phyloP scores from a whole-genome alignment of 2,329 filamentous ascomycete genomes.

The Fusarium setosum region DNA sequence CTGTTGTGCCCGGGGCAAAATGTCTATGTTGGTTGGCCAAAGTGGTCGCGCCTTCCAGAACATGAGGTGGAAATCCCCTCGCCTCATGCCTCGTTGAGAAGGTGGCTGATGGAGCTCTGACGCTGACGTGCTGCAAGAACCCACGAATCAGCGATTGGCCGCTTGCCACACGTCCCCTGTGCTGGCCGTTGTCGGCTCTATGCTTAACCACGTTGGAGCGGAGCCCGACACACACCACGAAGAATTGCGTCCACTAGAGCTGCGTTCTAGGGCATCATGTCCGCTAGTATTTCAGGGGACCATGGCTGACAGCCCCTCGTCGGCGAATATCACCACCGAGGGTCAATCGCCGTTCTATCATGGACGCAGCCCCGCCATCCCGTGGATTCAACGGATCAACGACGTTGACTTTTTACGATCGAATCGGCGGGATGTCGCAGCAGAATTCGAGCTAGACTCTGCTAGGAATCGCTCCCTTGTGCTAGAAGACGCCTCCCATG shows the following conservation, averaged over 20 bases:
- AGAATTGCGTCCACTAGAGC: conserved; percentile 6
- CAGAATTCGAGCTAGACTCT: conserved; percentile 25
- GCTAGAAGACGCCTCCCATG: conserved; percentile 22
- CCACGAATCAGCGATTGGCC: conserved; percentile 34
- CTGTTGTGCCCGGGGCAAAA: conserved; percentile 21
- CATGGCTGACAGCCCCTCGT: conserved; percentile 1
- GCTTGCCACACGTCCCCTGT: conserved; percentile 14
- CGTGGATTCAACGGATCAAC: conserved; percentile 10
- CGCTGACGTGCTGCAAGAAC: conserved; percentile 32
- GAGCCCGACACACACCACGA: too few species aligned
- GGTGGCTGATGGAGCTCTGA: conserved; percentile 6
- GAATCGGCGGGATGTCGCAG: conserved; percentile 8
- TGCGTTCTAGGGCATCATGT: conserved; percentile 23
- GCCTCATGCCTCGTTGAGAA: conserved; percentile 8
- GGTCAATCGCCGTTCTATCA: background rate
- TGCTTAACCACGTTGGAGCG: conserved; percentile 21
- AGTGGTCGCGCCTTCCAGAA: conserved; percentile 11
- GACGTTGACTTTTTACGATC: conserved; percentile 4
- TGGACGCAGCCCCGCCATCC: conserved; percentile 9
- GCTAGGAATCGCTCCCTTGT: conserved; percentile 20
- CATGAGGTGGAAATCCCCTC: conserved; percentile 38
- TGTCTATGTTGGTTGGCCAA: conserved; percentile 21
- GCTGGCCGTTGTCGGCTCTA: conserved; percentile 28
- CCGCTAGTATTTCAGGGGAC: background rate
- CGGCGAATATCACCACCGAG: background rate